Evolutionary conservation across 805 yeast genomes (phyloP).

Genomic region (Suhomyces canberraensis): DNA sequence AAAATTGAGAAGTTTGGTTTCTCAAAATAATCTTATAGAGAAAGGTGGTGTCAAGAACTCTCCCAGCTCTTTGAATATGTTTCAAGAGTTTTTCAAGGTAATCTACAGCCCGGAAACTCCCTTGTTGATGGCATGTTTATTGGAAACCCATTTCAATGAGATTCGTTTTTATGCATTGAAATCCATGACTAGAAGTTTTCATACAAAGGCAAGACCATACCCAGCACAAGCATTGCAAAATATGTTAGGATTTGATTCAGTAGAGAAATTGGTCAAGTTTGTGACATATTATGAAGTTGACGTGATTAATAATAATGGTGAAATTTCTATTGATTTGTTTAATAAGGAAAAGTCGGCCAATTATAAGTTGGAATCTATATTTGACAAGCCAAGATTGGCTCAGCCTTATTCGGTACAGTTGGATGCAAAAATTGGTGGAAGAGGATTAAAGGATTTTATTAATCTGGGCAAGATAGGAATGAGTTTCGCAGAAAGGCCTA

Average conservation of each 20-base stretch:
- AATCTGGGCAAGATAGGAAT: conserved; percentile 25
- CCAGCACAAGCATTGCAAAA: conserved; percentile 44
- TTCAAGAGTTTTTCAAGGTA: conserved; percentile 58
- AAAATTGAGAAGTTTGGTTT: conserved; percentile 60
- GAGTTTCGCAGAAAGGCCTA: background rate
- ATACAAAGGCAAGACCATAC: conserved; percentile 67
- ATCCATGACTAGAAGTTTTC: conserved; percentile 62
- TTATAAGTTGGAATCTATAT: conserved; percentile 36
- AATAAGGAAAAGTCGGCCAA: conserved; percentile 40
- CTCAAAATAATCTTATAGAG: conserved; percentile 58
- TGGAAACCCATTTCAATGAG: conserved; percentile 79
- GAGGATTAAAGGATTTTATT: conserved; percentile 23
- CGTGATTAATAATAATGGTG: conserved; percentile 27
- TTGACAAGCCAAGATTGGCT: conserved; percentile 36
- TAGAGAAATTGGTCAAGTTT: conserved; percentile 50
- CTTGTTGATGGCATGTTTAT: conserved; percentile 63
- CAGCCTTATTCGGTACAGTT: conserved; percentile 34
- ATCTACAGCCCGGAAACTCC: conserved; percentile 52
- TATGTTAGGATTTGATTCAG: conserved; percentile 66
- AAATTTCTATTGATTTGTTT: conserved; percentile 34
- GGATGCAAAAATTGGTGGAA: conserved; percentile 24
- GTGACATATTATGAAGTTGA: conserved; percentile 64
- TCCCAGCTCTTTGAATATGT: conserved; percentile 60
- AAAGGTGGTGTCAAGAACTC: conserved; percentile 48
- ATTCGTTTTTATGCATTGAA: conserved; percentile 70